Evolutionary conservation across 495 filamentous ascomycete genomes (phyloP).

Genomic region (Xylaria curta): DNA sequence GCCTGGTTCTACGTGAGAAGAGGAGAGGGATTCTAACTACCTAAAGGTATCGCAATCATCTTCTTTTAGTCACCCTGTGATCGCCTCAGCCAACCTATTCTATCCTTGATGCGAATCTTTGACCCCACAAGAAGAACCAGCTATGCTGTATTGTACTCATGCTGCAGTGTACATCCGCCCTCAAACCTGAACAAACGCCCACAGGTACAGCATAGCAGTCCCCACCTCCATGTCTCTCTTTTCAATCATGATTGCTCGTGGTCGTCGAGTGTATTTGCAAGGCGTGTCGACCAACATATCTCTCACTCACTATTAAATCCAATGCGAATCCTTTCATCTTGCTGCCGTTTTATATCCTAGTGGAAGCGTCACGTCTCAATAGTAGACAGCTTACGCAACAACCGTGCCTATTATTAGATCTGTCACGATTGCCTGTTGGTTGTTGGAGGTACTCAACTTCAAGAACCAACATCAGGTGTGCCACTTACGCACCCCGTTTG

Average conservation of each 20-base stretch:
- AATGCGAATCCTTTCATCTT: background rate
- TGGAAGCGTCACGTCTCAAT: conserved; percentile 11
- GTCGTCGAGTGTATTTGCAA: background rate
- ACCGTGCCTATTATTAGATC: conserved; percentile 17
- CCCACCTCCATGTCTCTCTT: background rate
- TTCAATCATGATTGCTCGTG: background rate
- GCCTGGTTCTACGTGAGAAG: background rate
- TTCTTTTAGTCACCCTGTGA: background rate
- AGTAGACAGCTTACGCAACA: background rate
- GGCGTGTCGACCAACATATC: background rate
- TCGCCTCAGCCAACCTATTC: background rate
- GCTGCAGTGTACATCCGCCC: background rate
- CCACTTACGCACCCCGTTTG: background rate
- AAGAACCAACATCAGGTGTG: background rate
- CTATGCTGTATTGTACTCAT: background rate
- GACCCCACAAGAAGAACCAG: background rate
- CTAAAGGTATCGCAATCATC: background rate
- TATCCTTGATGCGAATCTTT: conserved; percentile 6
- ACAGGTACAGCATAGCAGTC: background rate
- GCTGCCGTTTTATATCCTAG: background rate
- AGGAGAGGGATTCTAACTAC: background rate
- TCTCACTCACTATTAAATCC: background rate
- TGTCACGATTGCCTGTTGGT: background rate
- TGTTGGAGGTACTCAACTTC: background rate
- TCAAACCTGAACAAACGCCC: background rate